Evolutionary conservation across 495 filamentous ascomycete genomes (phyloP).

Genomic region (Trichoderma asperelloides): DNA sequence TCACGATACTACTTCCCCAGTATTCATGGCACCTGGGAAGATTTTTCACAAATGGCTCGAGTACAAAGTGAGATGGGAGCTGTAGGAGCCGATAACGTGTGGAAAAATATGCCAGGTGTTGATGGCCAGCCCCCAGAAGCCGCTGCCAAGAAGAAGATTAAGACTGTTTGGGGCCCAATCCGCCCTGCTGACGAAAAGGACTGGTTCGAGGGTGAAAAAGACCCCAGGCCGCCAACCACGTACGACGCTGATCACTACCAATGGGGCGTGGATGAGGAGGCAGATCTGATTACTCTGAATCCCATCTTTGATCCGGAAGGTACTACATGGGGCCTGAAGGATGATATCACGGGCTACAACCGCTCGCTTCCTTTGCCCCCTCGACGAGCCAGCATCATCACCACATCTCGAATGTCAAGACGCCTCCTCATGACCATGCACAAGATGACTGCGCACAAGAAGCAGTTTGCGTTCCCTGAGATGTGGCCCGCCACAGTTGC

Average conservation of each 20-base stretch:
- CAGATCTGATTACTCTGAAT: constrained; percentile 88
- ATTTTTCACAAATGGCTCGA: constrained; percentile 87
- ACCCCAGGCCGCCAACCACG: constrained; percentile 59
- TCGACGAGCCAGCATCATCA: constrained; percentile 81
- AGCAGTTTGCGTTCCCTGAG: constrained; percentile 87
- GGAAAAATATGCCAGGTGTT: constrained; percentile 38
- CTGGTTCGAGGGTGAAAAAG: constrained; percentile 57
- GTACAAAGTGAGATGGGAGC: constrained; percentile 82
- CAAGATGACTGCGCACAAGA: constrained; percentile 66
- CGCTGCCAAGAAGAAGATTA: constrained; percentile 50
- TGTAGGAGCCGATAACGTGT: constrained; percentile 62
- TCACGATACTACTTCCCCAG: constrained; percentile 83
- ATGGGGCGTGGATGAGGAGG: constrained; percentile 89
- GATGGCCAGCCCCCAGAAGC: constrained; percentile 20
- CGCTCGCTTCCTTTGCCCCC: constrained; percentile 53
- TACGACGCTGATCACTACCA: constrained; percentile 71
- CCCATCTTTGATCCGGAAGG: constrained; percentile 86
- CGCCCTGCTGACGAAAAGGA: constrained; percentile 54
- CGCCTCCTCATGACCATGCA: constrained; percentile 84
- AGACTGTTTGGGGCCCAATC: constrained; percentile 78
- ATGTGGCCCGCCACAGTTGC: constrained; percentile 88
- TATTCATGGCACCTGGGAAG: constrained; percentile 83
- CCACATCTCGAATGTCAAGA: constrained; percentile 71
- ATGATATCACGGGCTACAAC: constrained; percentile 89
- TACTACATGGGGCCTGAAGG: constrained; percentile 78